Base-by-base conservation (phyloP, 306 rosid species). In the Herpetospermum pedunculosum region DNA sequence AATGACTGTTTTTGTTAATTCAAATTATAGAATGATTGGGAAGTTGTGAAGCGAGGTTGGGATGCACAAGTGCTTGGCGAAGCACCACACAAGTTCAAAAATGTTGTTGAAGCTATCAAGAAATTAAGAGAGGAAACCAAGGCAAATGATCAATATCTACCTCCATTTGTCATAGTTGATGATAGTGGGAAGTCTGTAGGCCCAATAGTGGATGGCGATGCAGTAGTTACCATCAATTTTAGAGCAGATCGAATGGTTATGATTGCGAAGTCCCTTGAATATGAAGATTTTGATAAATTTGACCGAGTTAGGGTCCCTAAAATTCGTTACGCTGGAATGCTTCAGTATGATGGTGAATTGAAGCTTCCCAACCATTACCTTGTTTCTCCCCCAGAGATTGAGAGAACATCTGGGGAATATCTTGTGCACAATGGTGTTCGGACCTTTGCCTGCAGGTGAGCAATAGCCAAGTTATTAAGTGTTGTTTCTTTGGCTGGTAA, bases 41-140 rank as follows among this genome's bases (percentile, higher is more conserved):
- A 46, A 21, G 99, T 95, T 69, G 96, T 95, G 81, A 95, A 95
- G 75, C 88, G 99, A 47, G 99, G 99, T n/a, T 95, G 99, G 99
- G 92, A 95, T 84, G 99, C 99, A 64, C 99, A 95, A 80, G 99
- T 95, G 82, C 99, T 95, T 59, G 99, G 99, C 43, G 96, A 95
- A 87, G 99, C 97, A 29, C 96, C 99, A 49, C 6, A 84, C 76
- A 89, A 95, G 75, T 91, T 95, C 75, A 87, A 26, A 72, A 89
- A 8, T 81, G 90, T 89, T 19, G 48, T 91, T 80, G 99, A 95
- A 78, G 99, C 96, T 72, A 82, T 95, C 78, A 89, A 95, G 87
- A 89, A 47, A 57, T 83, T 91, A 80, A 88, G 99, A 79, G 83
- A 60, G 35, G 97, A 78, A 52, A 86, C 87, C 49, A 89, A 88